Conservation (phyloP, 2,329 filamentous ascomycete species). For the Talaromyces sp. region DNA sequence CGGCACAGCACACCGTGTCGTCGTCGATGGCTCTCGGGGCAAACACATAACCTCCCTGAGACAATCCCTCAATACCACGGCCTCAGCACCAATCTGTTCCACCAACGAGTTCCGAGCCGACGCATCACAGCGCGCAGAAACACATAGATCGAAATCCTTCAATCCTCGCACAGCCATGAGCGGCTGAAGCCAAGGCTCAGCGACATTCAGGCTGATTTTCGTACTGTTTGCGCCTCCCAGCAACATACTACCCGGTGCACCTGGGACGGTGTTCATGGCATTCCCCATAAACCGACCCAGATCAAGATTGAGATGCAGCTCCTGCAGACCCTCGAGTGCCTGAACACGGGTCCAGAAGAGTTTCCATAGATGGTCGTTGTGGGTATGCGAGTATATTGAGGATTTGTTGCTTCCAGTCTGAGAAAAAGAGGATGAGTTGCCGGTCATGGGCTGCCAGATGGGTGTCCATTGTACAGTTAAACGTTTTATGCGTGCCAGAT, state of each 20-base stretch:
- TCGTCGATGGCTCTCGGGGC: conserved; percentile 11
- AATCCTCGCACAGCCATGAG: conserved; percentile 30
- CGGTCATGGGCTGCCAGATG: conserved; percentile 33
- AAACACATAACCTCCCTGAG: conserved; percentile 27
- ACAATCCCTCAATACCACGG: conserved; percentile 25
- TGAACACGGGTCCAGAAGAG: conserved; percentile 30
- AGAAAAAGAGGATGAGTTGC: conserved; percentile 16
- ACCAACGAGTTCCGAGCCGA: conserved; percentile 28
- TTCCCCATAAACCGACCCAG: conserved; percentile 30
- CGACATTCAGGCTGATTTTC: conserved; percentile 25
- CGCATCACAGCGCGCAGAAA: conserved; percentile 33
- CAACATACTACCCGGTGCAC: conserved; percentile 12
- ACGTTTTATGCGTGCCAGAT: conserved; percentile 22
- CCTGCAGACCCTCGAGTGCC: conserved; percentile 20
- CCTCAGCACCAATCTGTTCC: conserved; percentile 27
- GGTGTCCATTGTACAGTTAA: conserved; percentile 35
- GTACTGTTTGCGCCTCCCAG: conserved; percentile 22
- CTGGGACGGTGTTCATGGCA: neutral
- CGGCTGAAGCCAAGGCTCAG: conserved; percentile 30
- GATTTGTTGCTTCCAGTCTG: neutral
- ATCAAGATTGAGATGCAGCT: conserved; percentile 29
- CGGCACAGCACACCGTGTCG: neutral
- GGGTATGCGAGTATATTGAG: conserved; percentile 34
- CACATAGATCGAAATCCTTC: conserved; percentile 30
- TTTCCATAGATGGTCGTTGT: conserved; percentile 34